A percentile compares a stretch with the other conserved stretches of the same genome.
phyloP scores from a whole-genome alignment of 495 filamentous ascomycete species.

The Halenospora varia region DNA sequence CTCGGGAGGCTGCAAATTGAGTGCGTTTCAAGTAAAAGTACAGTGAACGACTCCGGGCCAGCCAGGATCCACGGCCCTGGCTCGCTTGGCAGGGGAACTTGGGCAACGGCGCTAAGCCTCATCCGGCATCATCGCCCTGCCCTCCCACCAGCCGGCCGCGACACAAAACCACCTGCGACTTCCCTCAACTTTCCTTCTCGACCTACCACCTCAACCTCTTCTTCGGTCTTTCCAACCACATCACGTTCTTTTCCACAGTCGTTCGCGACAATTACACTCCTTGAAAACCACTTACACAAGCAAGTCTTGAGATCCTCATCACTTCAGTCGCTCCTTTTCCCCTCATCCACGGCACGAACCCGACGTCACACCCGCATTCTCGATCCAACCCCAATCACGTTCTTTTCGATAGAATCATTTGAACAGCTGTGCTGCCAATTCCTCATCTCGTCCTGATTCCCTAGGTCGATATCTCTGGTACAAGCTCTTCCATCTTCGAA shows the following conservation, averaged over 20 bases:
- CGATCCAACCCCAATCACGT: conserved; percentile 28
- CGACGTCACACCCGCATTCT: conserved; percentile 23
- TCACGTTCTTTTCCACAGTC: conserved; percentile 22
- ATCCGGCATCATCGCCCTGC: not conserved
- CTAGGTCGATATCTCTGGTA: conserved; percentile 19
- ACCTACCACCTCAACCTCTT: conserved; percentile 27
- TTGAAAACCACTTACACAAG: conserved; percentile 14
- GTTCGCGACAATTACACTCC: conserved; percentile 27
- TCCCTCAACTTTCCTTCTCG: conserved; percentile 7
- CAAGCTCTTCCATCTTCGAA: conserved; percentile 20
- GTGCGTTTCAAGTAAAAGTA: no score
- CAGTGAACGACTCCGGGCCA: no score
- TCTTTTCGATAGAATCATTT: conserved; percentile 29
- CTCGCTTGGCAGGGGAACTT: no score
- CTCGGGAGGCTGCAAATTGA: no score
- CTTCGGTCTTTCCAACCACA: conserved; percentile 27
- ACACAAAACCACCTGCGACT: not conserved
- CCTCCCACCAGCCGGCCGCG: not conserved
- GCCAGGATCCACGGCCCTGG: no score
- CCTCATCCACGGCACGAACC: not conserved
- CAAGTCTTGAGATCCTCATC: conserved; percentile 23
- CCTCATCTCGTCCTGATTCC: conserved; percentile 12
- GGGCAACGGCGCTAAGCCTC: no score
- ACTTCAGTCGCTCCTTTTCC: conserved; percentile 37
- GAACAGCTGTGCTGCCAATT: conserved; percentile 28